Conservation (phyloP, 306 rosid species). For the Castanopsis chinensis region DNA sequence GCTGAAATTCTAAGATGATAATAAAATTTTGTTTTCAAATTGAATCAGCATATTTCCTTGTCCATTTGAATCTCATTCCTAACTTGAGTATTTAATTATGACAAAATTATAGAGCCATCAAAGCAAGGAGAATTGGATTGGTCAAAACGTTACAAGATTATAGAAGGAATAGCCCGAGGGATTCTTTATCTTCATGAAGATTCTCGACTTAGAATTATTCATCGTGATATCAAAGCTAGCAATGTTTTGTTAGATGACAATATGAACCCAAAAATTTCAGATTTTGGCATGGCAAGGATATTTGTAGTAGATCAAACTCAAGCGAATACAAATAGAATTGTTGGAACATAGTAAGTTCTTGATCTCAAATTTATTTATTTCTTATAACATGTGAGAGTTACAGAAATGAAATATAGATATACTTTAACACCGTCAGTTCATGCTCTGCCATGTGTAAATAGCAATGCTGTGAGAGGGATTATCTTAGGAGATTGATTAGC, state of each 20-base stretch:
- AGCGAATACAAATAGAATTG: constrained; percentile 30
- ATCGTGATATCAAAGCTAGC: constrained; percentile 44
- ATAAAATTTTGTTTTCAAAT: no score
- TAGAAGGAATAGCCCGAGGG: constrained; percentile 42
- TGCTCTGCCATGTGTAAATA: no score
- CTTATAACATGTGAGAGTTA: neutral
- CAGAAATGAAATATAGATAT: no score
- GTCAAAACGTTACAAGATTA: constrained; percentile 34
- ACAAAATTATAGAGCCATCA: constrained; percentile 18
- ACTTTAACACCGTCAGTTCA: no score
- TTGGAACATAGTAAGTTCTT: constrained; percentile 50
- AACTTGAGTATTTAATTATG: neutral
- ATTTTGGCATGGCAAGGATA: constrained; percentile 48
- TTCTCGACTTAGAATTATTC: constrained; percentile 45
- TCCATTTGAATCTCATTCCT: neutral
- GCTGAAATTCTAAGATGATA: neutral
- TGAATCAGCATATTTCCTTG: neutral
- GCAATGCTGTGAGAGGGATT: no score
- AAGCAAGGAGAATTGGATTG: constrained; percentile 31
- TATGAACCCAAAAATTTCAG: constrained; percentile 43
- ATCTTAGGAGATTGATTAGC: neutral
- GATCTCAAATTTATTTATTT: no score
- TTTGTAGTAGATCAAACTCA: constrained; percentile 25
- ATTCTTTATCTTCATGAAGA: constrained; percentile 46
- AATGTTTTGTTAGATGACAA: constrained; percentile 34